phyloP scores from a whole-genome alignment of 768 basidiomycete genomes.

The Cystofilobasidium macerans region DNA sequence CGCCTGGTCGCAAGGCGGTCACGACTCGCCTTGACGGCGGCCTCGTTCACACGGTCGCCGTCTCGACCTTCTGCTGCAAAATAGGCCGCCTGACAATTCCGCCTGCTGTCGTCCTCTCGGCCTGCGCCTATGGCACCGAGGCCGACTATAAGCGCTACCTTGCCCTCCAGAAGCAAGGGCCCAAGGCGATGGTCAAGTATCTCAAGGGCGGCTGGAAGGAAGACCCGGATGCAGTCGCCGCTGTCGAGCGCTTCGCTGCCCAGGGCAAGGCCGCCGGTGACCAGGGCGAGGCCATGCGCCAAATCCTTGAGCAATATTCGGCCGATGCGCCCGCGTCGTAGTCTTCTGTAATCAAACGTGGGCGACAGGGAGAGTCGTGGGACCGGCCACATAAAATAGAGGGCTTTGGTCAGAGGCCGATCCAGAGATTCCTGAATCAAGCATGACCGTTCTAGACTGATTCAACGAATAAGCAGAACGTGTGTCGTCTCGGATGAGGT shows the following conservation, averaged over 20 bases:
- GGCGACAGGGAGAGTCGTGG: too few relatives aligned
- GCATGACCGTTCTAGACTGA: too few relatives aligned
- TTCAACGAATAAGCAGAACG: too few relatives aligned
- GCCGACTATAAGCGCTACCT: constrained; percentile 5
- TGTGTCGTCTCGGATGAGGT: too few relatives aligned
- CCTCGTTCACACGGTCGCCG: neutral
- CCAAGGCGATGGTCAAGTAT: constrained; percentile 3
- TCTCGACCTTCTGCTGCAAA: constrained; percentile 20
- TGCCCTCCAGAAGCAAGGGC: neutral
- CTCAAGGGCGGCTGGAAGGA: constrained; percentile 19
- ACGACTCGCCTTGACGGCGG: constrained; percentile 2
- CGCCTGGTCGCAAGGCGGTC: neutral
- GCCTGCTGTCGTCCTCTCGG: constrained; percentile 20
- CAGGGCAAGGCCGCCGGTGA: neutral
- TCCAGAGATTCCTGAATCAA: too few relatives aligned
- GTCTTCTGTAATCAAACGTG: too few relatives aligned
- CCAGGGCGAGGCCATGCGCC: neutral
- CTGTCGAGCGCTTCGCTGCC: constrained; percentile 5
- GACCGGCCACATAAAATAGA: too few relatives aligned
- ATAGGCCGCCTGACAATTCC: constrained; percentile 22
- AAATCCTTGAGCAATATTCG: neutral
- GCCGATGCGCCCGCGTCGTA: too few relatives aligned
- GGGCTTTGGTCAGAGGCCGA: too few relatives aligned
- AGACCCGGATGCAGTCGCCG: neutral
- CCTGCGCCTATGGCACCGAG: constrained; percentile 6